These are phyloP conservation scores for Marasmius fiardii DNA, from an alignment of 1,284 basidiomycete species.

Conservation along the genomic window DNA sequence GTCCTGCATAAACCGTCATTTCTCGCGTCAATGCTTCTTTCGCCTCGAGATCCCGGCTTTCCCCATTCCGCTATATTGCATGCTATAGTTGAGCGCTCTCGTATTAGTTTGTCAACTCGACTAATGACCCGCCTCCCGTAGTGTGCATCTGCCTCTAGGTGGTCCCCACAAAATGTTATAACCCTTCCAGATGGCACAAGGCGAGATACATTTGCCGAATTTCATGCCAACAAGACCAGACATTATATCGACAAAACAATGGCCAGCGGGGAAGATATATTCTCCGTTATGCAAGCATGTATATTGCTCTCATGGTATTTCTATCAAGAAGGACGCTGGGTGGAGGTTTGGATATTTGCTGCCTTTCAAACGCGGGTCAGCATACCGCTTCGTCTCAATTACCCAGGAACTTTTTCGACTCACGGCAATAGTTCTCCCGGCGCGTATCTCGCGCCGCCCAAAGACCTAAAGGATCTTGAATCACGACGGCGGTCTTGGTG, in stretches of 20 bases:
- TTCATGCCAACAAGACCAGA: slow-evolving; percentile 79
- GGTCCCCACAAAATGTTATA: slow-evolving; percentile 67
- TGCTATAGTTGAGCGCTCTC: slow-evolving; percentile 54
- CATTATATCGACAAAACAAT: slow-evolving; percentile 82
- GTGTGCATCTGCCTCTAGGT: slow-evolving; percentile 83
- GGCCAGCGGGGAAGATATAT: slow-evolving; percentile 80
- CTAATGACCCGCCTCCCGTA: slow-evolving; percentile 23
- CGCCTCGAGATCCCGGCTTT: slow-evolving; percentile 73
- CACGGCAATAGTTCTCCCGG: slow-evolving; percentile 64
- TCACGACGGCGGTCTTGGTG: slow-evolving; percentile 79
- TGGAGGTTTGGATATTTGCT: slow-evolving; percentile 86
- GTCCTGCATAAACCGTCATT: slow-evolving; percentile 80
- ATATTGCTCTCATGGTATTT: slow-evolving; percentile 84
- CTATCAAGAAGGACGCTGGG: slow-evolving; percentile 84
- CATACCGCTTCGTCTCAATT: slow-evolving; percentile 76
- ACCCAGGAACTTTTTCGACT: slow-evolving; percentile 74
- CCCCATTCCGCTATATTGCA: slow-evolving; percentile 82
- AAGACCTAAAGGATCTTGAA: slow-evolving; percentile 69
- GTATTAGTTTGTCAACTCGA: slow-evolving; percentile 10
- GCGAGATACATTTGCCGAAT: slow-evolving; percentile 78
- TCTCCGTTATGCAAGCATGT: slow-evolving; percentile 81
- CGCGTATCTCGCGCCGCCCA: slow-evolving; percentile 77
- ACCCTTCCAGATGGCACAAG: slow-evolving; percentile 68
- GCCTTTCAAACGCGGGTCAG: slow-evolving; percentile 84
- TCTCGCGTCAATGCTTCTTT: slow-evolving; percentile 66